Evolutionary conservation across 345 rosid species (phyloP).

Genomic region (Excoecaria cochinchinensis): DNA sequence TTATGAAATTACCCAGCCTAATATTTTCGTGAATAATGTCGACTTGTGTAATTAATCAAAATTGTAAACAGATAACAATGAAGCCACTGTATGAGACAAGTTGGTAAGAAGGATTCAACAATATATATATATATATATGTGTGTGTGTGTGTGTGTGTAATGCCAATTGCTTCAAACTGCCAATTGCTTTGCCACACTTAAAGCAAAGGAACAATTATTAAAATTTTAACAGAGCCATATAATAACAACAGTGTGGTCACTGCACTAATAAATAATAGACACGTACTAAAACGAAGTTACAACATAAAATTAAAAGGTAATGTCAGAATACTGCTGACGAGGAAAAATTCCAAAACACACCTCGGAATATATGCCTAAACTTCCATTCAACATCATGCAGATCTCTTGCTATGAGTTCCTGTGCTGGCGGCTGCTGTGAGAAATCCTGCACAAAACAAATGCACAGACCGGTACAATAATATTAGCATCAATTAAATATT

Average conservation of each 20-base stretch:
- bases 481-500: slow-evolving; percentile 6
- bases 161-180: too few species aligned
- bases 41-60: too few species aligned
- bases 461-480: neutral
- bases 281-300: neutral
- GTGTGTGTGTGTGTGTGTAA: too few species aligned
- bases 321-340: neutral
- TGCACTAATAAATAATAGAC: neutral
- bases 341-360: slow-evolving; percentile 35
- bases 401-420: slow-evolving; percentile 92
- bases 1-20: too few species aligned
- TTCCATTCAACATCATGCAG: slow-evolving; percentile 98
- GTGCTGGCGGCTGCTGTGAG: slow-evolving; percentile 91
- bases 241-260: too few species aligned
- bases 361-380: slow-evolving; percentile 96
- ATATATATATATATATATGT: too few species aligned
- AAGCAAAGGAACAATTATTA: neutral
- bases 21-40: too few species aligned
- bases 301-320: neutral
- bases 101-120: too few species aligned
- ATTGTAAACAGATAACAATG: too few species aligned
- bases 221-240: neutral
- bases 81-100: too few species aligned
- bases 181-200: too few species aligned
- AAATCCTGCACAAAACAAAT: slow-evolving; percentile 59